Base-by-base conservation (phyloP, 371 early-diverging fungal genomes). In the Saksenaea oblongispora region DNA sequence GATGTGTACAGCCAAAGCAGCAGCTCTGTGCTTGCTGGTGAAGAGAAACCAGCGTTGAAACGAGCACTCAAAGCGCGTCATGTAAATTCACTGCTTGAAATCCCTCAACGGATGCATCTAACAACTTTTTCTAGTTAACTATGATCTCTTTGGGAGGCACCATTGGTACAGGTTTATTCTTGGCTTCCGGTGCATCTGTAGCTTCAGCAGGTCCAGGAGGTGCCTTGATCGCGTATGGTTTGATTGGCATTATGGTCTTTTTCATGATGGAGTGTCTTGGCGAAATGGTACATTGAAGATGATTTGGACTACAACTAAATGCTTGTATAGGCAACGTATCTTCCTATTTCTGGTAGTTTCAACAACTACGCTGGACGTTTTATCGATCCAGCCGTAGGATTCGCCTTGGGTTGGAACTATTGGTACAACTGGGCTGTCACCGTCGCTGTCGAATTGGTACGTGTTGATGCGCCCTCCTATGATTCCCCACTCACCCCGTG, bases 291-390 rank as follows among this genome's bases (percentile, higher is more conserved):
- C 53, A 27, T 8, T 18, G 17, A 13, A 7, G 36, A 41, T 17
- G 34, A 24, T 18, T 59, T 24, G 34, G 28, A 18, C 39, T 15
- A 41, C 39, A 59, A 27, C 35, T 34, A 15, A 39, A 24, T 8
- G 22, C 18, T 34, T 15, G 27, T 58, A 8, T 62, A 74, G 74
- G 75, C 78, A 26, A 91, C 96, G 0, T 87, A 84, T 59, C 77
- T 94, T 22, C 94, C 96, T 13, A 88, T 93, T 22, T 84, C 93
- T 2, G 96, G 94, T 17, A 88, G 92, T 31, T 93, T 96, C 84
- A 92, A 91, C 65, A 87, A 88, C 34, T 93, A 91, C 73, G 94
- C 90, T 4, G 84, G 87, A 34, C 84, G 94, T 24, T 95, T 93
- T 64, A 82, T 93, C 62, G 95, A 94, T 71, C 92, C 91, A 5